Conservation (phyloP, 805 yeast species). For the Debaryomyces castellii region DNA sequence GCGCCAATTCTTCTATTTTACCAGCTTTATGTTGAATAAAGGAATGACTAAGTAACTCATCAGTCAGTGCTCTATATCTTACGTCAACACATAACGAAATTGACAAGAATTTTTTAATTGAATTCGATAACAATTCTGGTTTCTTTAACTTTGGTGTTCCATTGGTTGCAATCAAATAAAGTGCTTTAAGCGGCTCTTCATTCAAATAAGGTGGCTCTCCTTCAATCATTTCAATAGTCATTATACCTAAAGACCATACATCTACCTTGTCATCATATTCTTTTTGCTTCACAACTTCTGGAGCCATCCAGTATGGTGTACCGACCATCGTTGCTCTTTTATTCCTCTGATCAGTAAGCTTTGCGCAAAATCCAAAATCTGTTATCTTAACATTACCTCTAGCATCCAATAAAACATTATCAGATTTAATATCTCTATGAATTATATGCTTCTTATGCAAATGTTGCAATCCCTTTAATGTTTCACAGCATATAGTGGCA, state of each 20-base stretch:
- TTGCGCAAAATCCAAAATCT: slow-evolving; percentile 60
- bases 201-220: slow-evolving; percentile 83
- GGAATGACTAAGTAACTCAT: slow-evolving; percentile 77
- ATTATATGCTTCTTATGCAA: slow-evolving; percentile 90
- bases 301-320: slow-evolving; percentile 91
- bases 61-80: slow-evolving; percentile 84
- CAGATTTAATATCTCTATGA: slow-evolving; percentile 57
- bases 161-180: slow-evolving; percentile 73
- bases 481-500: slow-evolving; percentile 86
- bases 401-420: slow-evolving; percentile 44
- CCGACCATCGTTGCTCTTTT: slow-evolving; percentile 87
- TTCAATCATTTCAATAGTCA: slow-evolving; percentile 87
- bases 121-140: slow-evolving; percentile 67
- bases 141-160: slow-evolving; percentile 76
- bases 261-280: slow-evolving; percentile 82
- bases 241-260: slow-evolving; percentile 80
- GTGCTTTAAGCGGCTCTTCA: slow-evolving; percentile 75
- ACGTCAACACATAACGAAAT: slow-evolving; percentile 95
- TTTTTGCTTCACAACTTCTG: slow-evolving; percentile 77
- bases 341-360: slow-evolving; percentile 67
- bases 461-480: slow-evolving; percentile 87
- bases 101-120: slow-evolving; percentile 81
- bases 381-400: slow-evolving; percentile 45
- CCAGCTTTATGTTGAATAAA: slow-evolving; percentile 66
- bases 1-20: slow-evolving; percentile 55